phyloP scores from a whole-genome alignment of 176 grass and related monocot genomes.

The Phoenix dactylifera region DNA sequence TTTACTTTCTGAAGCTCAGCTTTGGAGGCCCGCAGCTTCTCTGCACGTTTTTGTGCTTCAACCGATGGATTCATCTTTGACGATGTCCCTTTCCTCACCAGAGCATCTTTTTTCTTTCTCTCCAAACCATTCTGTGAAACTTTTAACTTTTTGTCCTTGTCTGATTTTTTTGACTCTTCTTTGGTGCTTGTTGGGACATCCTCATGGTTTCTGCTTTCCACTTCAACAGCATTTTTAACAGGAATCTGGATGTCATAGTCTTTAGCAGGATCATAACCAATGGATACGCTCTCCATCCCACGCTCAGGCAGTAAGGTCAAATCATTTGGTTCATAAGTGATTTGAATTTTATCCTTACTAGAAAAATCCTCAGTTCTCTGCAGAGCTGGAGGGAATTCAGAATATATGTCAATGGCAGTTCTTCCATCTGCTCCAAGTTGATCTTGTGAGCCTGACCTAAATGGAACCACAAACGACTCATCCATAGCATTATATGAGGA shows the following conservation, averaged over 20 bases:
- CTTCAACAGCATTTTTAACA: constrained; percentile 27
- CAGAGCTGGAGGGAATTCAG: constrained; percentile 42
- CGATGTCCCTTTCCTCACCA: constrained; percentile 38
- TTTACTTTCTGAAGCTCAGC: constrained; percentile 80
- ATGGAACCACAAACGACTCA: constrained; percentile 85
- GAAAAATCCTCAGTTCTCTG: constrained; percentile 24
- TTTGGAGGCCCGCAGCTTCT: constrained; percentile 77
- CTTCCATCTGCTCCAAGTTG: constrained; percentile 38
- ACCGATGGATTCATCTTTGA: constrained; percentile 41
- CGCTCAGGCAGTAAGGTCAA: constrained; percentile 63
- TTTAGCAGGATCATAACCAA: constrained; percentile 78
- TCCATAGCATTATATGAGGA: constrained; percentile 33
- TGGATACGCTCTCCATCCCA: constrained; percentile 40
- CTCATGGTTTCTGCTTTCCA: constrained; percentile 37
- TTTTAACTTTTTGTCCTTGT: constrained; percentile 62
- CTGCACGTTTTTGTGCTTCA: constrained; percentile 92
- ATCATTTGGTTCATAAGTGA: constrained; percentile 81
- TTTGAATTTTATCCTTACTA: constrained; percentile 32
- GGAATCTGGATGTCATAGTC: constrained; percentile 60
- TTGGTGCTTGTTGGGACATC: constrained; percentile 28
- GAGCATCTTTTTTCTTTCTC: constrained; percentile 67
- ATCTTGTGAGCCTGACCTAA: constrained; percentile 48
- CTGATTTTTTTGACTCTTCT: constrained; percentile 42
- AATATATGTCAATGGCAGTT: constrained; percentile 68
- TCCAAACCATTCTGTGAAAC: constrained; percentile 53